phyloP scores from a whole-genome alignment of 1,139 yeast genomes.

The Nakaseomyces sp. region DNA sequence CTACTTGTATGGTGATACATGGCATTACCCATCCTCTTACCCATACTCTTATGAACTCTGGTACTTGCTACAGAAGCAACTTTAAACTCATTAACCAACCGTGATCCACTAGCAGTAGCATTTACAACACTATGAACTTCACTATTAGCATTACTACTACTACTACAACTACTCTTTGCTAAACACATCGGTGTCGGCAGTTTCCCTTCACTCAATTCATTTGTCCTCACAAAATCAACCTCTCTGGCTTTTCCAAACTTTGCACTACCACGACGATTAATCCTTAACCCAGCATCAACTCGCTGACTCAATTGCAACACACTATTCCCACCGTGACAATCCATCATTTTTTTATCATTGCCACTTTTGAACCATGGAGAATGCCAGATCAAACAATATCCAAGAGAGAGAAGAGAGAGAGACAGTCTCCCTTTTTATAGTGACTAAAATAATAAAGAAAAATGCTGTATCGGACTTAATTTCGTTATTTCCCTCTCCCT shows the following conservation, averaged over 20 bases:
- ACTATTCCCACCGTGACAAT: slow-evolving; percentile 5
- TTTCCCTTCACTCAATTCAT: background rate
- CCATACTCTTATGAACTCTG: background rate
- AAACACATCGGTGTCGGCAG: background rate
- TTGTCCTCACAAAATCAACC: background rate
- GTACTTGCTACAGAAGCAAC: too few relatives aligned
- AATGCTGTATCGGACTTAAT: too few relatives aligned
- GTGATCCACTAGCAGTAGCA: background rate
- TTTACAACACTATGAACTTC: too few relatives aligned
- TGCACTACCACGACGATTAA: too few relatives aligned
- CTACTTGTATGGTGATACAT: background rate
- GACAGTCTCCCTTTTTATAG: too few relatives aligned
- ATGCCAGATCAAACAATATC: too few relatives aligned
- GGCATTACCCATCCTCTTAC: background rate
- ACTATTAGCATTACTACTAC: too few relatives aligned
- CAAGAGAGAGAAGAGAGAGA: too few relatives aligned
- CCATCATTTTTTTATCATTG: background rate
- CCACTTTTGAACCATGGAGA: too few relatives aligned
- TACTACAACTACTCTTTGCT: too few relatives aligned
- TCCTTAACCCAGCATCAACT: background rate
- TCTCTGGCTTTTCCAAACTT: background rate
- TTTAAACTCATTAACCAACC: background rate
- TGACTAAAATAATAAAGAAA: too few relatives aligned
- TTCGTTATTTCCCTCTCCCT: too few relatives aligned
- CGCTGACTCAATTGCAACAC: slow-evolving; percentile 3